phyloP scores from a whole-genome alignment of 495 filamentous ascomycete species.

The Aspergillus taichungensis region DNA sequence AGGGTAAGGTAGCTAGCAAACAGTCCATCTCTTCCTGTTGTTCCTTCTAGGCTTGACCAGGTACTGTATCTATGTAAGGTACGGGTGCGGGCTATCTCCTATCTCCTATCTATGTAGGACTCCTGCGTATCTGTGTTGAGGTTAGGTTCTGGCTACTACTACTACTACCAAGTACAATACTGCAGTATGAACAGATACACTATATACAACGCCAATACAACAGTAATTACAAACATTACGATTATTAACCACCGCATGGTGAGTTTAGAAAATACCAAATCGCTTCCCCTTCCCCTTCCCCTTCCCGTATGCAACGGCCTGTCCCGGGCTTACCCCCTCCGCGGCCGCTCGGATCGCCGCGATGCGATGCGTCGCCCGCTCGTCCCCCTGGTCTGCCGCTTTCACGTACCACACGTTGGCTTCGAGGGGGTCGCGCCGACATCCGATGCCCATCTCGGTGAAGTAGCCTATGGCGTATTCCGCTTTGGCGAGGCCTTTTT shows the following conservation, averaged over 20 bases:
- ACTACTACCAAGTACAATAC: background rate
- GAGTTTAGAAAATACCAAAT: conserved; percentile 15
- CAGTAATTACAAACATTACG: background rate
- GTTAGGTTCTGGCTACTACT: background rate
- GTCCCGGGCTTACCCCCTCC: conserved; percentile 52
- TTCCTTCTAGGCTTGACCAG: background rate
- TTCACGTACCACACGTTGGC: conserved; percentile 98
- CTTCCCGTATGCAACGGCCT: conserved; percentile 8
- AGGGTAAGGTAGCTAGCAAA: background rate
- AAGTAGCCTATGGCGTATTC: conserved; percentile 96
- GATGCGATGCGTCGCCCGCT: conserved; percentile 76
- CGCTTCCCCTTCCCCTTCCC: conserved; percentile 15
- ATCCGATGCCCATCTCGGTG: conserved; percentile 96
- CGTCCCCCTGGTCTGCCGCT: conserved; percentile 87
- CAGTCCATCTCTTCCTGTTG: background rate
- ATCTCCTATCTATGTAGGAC: too few relatives aligned
- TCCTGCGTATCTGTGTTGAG: too few relatives aligned
- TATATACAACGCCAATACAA: background rate
- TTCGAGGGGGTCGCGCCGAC: conserved; percentile 82
- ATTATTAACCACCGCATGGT: background rate
- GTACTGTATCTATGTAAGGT: background rate
- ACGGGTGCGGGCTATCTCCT: background rate
- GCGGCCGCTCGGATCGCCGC: conserved; percentile 80
- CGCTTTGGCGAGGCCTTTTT: conserved; percentile 75
- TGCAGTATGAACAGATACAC: background rate